These are phyloP conservation scores for Backusella liffmaniae DNA, from an alignment of 192 early-diverging fungal genomes.

Conservation along the genomic window DNA sequence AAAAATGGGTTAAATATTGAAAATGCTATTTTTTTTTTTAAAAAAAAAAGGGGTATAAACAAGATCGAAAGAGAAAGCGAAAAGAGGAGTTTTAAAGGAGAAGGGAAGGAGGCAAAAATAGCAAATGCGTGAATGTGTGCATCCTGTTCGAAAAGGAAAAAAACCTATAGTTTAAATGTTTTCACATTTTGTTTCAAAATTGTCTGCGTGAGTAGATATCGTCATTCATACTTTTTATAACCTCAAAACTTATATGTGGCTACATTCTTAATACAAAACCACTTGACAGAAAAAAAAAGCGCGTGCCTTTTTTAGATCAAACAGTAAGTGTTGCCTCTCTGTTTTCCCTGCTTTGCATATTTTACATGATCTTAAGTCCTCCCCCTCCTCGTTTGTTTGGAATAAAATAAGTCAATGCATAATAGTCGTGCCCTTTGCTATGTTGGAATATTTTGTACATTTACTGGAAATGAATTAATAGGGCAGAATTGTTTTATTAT, in stretches of 20 bases:
- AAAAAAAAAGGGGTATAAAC: background rate
- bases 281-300: slow-evolving; percentile 9
- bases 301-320: background rate
- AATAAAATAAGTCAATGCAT: background rate
- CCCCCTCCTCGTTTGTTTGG: background rate
- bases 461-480: background rate
- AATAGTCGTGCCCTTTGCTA: background rate
- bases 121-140: background rate
- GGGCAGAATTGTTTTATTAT: background rate
- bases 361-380: background rate
- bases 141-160: background rate
- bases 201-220: background rate
- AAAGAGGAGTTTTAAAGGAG: background rate
- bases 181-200: slow-evolving; percentile 6
- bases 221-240: slow-evolving; percentile 4
- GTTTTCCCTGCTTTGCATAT: background rate
- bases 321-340: slow-evolving; percentile 4
- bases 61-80: background rate
- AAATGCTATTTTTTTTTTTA: background rate
- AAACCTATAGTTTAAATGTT: slow-evolving; percentile 4
- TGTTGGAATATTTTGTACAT: background rate
- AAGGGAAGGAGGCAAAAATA: background rate
- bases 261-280: slow-evolving; percentile 1
- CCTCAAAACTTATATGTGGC: background rate
- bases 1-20: background rate